Base-by-base conservation (phyloP, 768 basidiomycete genomes). In the Hysterangium stoloniferum region DNA sequence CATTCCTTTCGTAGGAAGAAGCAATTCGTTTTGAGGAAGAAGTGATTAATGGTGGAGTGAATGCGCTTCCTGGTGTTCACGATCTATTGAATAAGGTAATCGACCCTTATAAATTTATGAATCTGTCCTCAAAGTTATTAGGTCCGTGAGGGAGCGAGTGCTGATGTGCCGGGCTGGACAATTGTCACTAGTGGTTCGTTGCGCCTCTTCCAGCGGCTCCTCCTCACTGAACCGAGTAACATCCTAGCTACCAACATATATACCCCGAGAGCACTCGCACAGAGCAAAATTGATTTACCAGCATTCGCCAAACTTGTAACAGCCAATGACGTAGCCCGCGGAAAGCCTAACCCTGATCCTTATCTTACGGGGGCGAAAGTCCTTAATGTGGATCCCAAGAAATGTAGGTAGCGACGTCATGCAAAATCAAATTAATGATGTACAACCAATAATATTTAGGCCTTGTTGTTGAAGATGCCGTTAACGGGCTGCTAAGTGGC, bases 311-410 rank as follows among this genome's bases (percentile, higher is more conserved):
- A 80, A 13, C 70, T 84, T 46, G 76, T 93, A 57, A 91, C 88
- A 2, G 81, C 84, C 6, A 78, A 84, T 64, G 84, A 92, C 55
- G 83, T 84, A 4, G 63, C 64, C 11, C 66, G 79, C 44, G 90
- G 91, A 38, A 94, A 94, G 68, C 92, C 92, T n/a, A 74, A 83
- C 59, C 90, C 92, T 1, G 88, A 78, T 31, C 93, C 93, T 19
- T 96, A 94, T 66, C 68, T 92, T 12, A 77, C 79, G 1, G 91
- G 91, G 8, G 89, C 90, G 19, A 57, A 66, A 46, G 72, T 71
- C 53, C 77, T 83, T 52, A 70, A 68, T n/a, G 72, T 76, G 20
- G 69, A 80, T 42, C 70, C 81, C 1, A 64, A 63, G 19, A 77
- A 77, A 42, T 90, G 85, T 80, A 43, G 51, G 77, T 58, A 17